phyloP scores from a whole-genome alignment of 148 eudicot genomes.

The Rheum nobile region DNA sequence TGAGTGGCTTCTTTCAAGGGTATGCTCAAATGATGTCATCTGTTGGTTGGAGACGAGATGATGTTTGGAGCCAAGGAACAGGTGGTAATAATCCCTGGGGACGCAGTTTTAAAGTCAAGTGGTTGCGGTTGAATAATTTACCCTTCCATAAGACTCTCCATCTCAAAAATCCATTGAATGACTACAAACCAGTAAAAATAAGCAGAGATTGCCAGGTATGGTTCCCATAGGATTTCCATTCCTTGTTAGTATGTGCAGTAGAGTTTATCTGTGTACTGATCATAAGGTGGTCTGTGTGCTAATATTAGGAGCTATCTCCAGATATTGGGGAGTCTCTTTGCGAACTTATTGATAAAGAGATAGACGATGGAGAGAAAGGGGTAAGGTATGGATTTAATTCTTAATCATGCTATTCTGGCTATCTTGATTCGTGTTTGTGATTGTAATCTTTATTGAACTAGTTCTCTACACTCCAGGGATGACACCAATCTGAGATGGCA shows the following conservation, averaged over 20 bases:
- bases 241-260: background rate
- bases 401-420: constrained; percentile 4
- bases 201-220: constrained; percentile 89
- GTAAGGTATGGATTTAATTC: constrained; percentile 29
- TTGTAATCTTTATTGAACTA: constrained; percentile 13
- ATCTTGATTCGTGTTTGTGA: constrained; percentile 6
- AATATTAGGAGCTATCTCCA: constrained; percentile 61
- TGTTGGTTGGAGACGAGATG: constrained; percentile 65
- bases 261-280: constrained; percentile 1
- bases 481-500: constrained; percentile 23
- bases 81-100: constrained; percentile 76
- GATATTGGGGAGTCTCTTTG: constrained; percentile 83
- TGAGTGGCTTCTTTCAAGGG: constrained; percentile 88
- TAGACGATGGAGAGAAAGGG: constrained; percentile 27
- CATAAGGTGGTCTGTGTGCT: constrained; percentile 7
- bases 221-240: constrained; percentile 5
- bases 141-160: constrained; percentile 75
- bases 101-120: constrained; percentile 63
- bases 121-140: constrained; percentile 59
- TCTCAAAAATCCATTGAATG: constrained; percentile 81
- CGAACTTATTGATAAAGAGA: constrained; percentile 61
- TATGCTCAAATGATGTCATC: constrained; percentile 86
- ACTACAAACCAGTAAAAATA: constrained; percentile 79
- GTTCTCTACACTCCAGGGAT: constrained; percentile 19
- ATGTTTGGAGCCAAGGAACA: constrained; percentile 70